These are phyloP conservation scores for Podospora australis DNA, from an alignment of 495 filamentous ascomycete species.

Conservation along the genomic window DNA sequence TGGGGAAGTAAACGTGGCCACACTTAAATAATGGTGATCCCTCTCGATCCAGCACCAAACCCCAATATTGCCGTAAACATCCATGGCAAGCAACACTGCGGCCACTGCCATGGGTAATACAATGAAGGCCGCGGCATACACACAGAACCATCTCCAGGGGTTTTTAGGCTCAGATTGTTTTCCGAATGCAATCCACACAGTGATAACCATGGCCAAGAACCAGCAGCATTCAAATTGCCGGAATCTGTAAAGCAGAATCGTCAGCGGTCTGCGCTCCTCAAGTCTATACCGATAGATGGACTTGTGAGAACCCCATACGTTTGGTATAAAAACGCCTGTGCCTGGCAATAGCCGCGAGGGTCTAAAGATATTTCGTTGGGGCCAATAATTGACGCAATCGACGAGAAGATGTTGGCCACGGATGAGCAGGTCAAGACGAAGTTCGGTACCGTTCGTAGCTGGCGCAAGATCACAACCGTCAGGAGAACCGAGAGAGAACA, in stretches of 20 bases:
- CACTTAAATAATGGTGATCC: no score
- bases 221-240: conserved; percentile 53
- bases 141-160: conserved; percentile 59
- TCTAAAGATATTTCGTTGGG: conserved; percentile 30
- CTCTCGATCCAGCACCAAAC: no score
- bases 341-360: conserved; percentile 52
- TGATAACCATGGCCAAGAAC: conserved; percentile 74
- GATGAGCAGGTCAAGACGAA: conserved; percentile 71
- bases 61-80: neutral
- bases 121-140: conserved; percentile 66
- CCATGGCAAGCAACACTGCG: neutral
- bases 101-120: conserved; percentile 29
- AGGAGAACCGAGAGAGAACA: conserved; percentile 60
- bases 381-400: conserved; percentile 61
- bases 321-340: conserved; percentile 69
- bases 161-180: conserved; percentile 56
- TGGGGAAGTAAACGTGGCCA: no score
- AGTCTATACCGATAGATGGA: conserved; percentile 30
- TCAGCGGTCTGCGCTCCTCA: neutral
- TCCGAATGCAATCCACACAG: conserved; percentile 81
- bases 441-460: conserved; percentile 67
- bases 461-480: conserved; percentile 51
- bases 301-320: conserved; percentile 37
- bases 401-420: conserved; percentile 65
- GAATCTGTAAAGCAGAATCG: conserved; percentile 32